Evolutionary conservation across 495 filamentous ascomycete genomes (phyloP).

Genomic region (Stereocaulon alpinum): DNA sequence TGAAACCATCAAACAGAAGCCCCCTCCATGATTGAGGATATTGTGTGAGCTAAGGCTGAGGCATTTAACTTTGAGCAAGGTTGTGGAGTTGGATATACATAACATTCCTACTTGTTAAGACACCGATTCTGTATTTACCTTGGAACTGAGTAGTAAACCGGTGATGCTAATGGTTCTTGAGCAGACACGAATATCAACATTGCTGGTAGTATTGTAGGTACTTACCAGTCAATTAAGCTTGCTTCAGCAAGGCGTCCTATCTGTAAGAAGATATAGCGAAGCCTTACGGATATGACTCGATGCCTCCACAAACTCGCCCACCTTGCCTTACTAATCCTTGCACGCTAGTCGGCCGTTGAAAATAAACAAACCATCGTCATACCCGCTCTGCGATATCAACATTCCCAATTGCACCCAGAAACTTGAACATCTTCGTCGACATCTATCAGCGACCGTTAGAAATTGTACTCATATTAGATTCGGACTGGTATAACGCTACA

Average conservation of each 20-base stretch:
- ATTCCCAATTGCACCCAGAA: not conserved
- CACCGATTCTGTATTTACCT: no score
- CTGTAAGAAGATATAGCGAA: no score
- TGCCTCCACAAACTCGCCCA: not conserved
- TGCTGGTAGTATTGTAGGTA: no score
- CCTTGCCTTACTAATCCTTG: not conserved
- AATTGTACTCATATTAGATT: not conserved
- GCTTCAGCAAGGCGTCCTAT: no score
- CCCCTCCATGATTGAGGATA: not conserved
- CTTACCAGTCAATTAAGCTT: no score
- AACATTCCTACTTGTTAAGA: no score
- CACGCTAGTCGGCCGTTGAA: not conserved
- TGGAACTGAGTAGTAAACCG: no score
- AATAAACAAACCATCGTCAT: slow-evolving; percentile 4
- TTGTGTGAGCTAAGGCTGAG: not conserved
- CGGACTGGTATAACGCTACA: not conserved
- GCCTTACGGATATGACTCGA: no score
- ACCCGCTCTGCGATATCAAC: not conserved
- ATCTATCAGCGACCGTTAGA: not conserved
- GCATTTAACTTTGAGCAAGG: no score
- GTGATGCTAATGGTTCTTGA: no score
- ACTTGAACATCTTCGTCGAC: not conserved
- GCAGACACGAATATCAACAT: no score
- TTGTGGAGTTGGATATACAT: no score
- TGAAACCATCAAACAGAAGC: not conserved